A percentile compares a stretch with the other conserved stretches of the same genome.
Evolutionary conservation across 192 early-diverging fungal genomes (phyloP).

Genomic region (Coemansia sp.): DNA sequence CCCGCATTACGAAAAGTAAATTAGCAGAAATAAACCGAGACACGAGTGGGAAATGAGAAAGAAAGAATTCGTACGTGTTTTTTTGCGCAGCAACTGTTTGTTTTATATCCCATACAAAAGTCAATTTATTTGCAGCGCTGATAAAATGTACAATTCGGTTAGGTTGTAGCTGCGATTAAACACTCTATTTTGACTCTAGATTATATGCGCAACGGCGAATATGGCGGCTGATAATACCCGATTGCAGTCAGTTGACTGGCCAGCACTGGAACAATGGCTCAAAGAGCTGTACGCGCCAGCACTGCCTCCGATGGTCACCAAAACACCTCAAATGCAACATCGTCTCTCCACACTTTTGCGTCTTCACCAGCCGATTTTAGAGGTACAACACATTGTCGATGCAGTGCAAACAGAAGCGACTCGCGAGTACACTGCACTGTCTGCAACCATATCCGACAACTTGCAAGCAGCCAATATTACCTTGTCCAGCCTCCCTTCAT

Average conservation of each 20-base stretch:
- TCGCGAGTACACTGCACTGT: constrained; percentile 28
- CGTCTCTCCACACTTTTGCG: constrained; percentile 18
- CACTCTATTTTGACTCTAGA: not conserved
- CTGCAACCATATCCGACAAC: constrained; percentile 9
- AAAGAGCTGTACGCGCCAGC: constrained; percentile 31
- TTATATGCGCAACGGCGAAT: not conserved
- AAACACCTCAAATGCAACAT: constrained; percentile 12
- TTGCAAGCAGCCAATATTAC: constrained; percentile 22
- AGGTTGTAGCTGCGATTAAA: not conserved
- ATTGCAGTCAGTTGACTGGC: constrained; percentile 14
- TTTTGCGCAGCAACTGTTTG: not conserved
- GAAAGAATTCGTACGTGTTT: not conserved
- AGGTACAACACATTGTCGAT: constrained; percentile 8
- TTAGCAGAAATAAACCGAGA: constrained; percentile 13
- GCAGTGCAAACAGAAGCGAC: constrained; percentile 26
- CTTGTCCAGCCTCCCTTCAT: constrained; percentile 1
- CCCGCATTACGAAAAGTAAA: constrained; percentile 56
- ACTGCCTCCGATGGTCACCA: constrained; percentile 19
- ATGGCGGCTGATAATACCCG: not conserved
- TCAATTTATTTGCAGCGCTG: not conserved
- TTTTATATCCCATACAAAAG: constrained; percentile 5
- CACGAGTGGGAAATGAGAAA: not conserved
- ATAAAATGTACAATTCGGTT: not conserved
- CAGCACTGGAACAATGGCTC: constrained; percentile 28
- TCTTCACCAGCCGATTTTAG: constrained; percentile 1